These are phyloP conservation scores for Dactylellina cionopaga DNA, from an alignment of 2,329 filamentous ascomycete species.

Conservation along the genomic window DNA sequence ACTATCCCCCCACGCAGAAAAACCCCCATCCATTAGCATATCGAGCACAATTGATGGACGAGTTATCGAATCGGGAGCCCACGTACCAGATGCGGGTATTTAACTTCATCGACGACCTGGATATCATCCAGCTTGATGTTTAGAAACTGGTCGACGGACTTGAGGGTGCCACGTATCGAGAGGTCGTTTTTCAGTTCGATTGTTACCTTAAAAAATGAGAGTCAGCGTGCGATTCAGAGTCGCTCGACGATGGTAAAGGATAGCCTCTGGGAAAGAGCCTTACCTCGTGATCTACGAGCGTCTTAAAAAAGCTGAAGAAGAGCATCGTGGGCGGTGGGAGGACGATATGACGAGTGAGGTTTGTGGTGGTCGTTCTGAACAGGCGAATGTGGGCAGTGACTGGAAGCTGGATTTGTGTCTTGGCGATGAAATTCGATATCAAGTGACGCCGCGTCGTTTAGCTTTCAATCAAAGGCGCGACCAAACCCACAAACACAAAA, in stretches of 20 bases:
- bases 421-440: conserved; percentile 48
- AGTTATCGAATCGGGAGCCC: not conserved
- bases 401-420: conserved; percentile 35
- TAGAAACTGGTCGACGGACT: conserved; percentile 97
- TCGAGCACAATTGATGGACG: not conserved
- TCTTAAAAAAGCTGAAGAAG: conserved; percentile 88
- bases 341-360: conserved; percentile 5
- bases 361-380: conserved; percentile 1
- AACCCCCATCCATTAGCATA: not conserved
- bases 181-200: conserved; percentile 99
- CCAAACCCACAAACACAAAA: not conserved
- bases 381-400: conserved; percentile 12
- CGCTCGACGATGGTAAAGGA: not conserved
- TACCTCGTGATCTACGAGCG: conserved; percentile 77
- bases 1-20: conserved; percentile 61
- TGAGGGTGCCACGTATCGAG: conserved; percentile 91
- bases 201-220: conserved; percentile 86
- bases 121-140: conserved; percentile 99
- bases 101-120: conserved; percentile 87
- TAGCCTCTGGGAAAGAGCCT: not conserved
- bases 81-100: conserved; percentile 88
- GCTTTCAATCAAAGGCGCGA: no score
- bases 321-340: conserved; percentile 33
- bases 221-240: not conserved
- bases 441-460: conserved; percentile 46